Percentiles rank a stretch among this genome's conserved stretches.
These are phyloP conservation scores for Peterozyma toletana DNA, from an alignment of 805 yeast species.

Conservation along the genomic window DNA sequence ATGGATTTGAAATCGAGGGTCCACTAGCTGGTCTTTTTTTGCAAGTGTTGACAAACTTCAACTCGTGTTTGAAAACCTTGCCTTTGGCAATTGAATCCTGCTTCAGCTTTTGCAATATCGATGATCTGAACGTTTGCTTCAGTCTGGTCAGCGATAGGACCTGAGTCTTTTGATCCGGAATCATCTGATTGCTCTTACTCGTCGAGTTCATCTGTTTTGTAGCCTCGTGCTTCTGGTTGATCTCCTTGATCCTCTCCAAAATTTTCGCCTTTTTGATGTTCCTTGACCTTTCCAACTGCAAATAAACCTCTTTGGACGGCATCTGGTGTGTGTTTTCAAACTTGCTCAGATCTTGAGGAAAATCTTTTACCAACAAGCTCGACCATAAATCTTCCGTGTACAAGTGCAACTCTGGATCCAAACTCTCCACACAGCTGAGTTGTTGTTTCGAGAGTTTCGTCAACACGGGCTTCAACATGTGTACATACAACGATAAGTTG, in stretches of 20 bases:
- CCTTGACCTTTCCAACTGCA: constrained; percentile 18
- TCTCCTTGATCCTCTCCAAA: no score
- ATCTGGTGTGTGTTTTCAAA: constrained; percentile 15
- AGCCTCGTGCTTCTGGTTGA: no score
- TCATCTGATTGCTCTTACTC: no score
- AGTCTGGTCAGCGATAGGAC: neutral
- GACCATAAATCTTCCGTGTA: constrained; percentile 40
- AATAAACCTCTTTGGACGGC: constrained; percentile 32
- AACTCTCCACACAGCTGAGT: constrained; percentile 29
- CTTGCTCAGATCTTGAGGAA: constrained; percentile 23
- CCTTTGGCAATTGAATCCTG: constrained; percentile 18
- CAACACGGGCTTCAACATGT: constrained; percentile 39
- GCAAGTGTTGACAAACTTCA: neutral
- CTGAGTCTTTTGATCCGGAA: constrained; percentile 4
- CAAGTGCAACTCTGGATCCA: constrained; percentile 33
- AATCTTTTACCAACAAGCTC: constrained; percentile 36
- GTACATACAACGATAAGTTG: constrained; percentile 20
- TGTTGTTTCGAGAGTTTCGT: constrained; percentile 37
- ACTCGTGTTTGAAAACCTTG: constrained; percentile 13
- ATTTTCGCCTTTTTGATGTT: no score
- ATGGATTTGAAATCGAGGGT: no score
- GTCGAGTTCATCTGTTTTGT: no score
- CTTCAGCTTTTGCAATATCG: constrained; percentile 22
- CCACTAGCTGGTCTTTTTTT: no score
- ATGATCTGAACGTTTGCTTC: constrained; percentile 16